These are phyloP conservation scores for Fusarium algeriense DNA, from an alignment of 2,329 filamentous ascomycete species.

Conservation along the genomic window DNA sequence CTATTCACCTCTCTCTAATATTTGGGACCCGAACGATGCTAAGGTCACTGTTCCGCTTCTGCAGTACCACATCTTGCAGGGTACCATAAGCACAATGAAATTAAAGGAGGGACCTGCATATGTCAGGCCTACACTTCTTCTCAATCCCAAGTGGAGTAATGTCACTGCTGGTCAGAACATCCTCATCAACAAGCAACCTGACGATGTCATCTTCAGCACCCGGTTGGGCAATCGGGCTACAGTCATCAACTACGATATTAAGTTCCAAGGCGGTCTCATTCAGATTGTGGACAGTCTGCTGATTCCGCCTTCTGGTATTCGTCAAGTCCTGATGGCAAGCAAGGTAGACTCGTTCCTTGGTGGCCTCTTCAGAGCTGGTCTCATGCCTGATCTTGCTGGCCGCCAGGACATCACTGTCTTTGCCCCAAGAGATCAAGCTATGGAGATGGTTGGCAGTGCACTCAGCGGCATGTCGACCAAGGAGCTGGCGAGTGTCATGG, in stretches of 20 bases:
- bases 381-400: conserved; percentile 58
- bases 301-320: conserved; percentile 60
- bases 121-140: conserved; percentile 60
- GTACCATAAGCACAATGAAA: conserved; percentile 57
- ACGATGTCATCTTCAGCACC: conserved; percentile 62
- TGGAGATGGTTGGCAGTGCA: conserved; percentile 67
- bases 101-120: conserved; percentile 54
- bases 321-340: conserved; percentile 64
- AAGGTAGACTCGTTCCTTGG: conserved; percentile 56
- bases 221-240: conserved; percentile 60
- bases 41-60: conserved; percentile 64
- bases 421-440: conserved; percentile 71
- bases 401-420: conserved; percentile 70
- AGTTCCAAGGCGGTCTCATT: conserved; percentile 62
- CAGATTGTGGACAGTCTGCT: conserved; percentile 66
- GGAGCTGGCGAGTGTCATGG: conserved; percentile 65
- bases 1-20: conserved; percentile 61
- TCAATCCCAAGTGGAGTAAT: conserved; percentile 58
- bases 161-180: conserved; percentile 64
- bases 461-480: conserved; percentile 60
- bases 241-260: conserved; percentile 58
- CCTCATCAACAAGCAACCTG: conserved; percentile 59
- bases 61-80: conserved; percentile 71
- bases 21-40: conserved; percentile 60
- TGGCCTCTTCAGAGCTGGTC: conserved; percentile 48